Evolutionary conservation across 257 asterid genomes (phyloP).

Genomic region (Solanum pimpinellifolium): DNA sequence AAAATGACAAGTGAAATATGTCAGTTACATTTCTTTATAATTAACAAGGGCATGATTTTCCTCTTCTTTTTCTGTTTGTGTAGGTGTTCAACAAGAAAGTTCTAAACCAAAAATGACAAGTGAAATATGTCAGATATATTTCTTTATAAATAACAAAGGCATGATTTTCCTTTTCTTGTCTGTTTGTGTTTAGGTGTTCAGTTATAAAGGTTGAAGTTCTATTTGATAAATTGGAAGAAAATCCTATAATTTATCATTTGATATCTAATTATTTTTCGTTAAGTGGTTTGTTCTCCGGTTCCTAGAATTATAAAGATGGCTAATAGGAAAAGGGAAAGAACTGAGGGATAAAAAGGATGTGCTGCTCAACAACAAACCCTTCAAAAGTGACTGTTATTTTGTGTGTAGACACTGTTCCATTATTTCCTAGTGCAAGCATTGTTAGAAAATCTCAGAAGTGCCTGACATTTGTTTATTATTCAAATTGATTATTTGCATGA

Average conservation of each 20-base stretch:
- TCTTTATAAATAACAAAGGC: not conserved
- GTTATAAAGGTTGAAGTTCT: not conserved
- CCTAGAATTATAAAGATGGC: not conserved
- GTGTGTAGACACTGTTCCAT: not conserved
- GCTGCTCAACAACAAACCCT: not conserved
- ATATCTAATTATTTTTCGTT: not conserved
- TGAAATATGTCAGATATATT: not conserved
- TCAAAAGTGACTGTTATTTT: not conserved
- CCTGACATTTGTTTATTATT: not conserved
- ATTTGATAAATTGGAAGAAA: not conserved
- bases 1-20: not conserved
- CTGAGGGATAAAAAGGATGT: not conserved
- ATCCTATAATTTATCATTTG: not conserved
- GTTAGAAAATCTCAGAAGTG: not conserved
- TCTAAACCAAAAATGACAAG: not conserved
- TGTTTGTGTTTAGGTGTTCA: not conserved
- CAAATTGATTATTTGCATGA: not conserved
- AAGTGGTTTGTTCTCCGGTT: not conserved
- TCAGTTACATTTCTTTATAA: not conserved
- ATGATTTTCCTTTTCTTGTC: not conserved
- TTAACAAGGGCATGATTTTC: not conserved
- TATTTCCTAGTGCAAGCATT: not conserved
- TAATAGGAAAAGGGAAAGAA: not conserved
- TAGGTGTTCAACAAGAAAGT: not conserved
- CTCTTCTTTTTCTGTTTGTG: not conserved